Evolutionary conservation across 176 grass and related monocot species (phyloP), one percentile per base, ranked within the genome.

Genomic region (Miscanthus lutarioriparius): DNA sequence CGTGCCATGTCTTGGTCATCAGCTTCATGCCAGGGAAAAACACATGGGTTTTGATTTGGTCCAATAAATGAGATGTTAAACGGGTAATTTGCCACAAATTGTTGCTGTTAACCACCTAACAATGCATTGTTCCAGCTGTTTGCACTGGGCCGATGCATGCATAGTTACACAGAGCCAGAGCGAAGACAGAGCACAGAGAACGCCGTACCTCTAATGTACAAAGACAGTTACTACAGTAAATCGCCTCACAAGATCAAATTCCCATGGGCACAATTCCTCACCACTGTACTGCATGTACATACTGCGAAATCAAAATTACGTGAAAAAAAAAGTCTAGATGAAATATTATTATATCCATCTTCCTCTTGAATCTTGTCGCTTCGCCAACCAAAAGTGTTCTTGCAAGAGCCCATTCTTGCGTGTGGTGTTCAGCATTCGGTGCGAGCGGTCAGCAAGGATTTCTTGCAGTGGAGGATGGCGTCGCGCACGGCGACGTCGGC

Each of bases 401-500:
- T 80, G 75, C 66, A 22, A 72, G 26, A 22, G 62, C 15, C 27
- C 70, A 33, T 86, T 39, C 25, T 48, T 83, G 87, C 37, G 62
- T 88, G 9, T 87, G 28, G 45, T 54, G 4, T 27, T 82, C 66
- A 81, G 47, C 47, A 56, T 4, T 81, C 66, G 2, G 45, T 0
- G 9, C 79, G 22, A 17, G 64, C 79, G 7, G 64, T 56, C 53
- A 16, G 12, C 40, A 91, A 85, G 38, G 96, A 98, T 20, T 74
- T 95, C 86, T 95, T 98, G 91, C 96, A 98, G 84, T 98, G 89
- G 36, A 98, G 84, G 85, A 98, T 95, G 67, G 96, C 96, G 71
- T 98, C 96, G 64, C 82, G 70, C 74, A 98, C 91, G 37, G 91
- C 93, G 49, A 84, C 93, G 49, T 95, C 92, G 9, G 91, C 91